Base-by-base conservation (phyloP, 2,329 filamentous ascomycete genomes). In the Graphilbum fragrans region DNA sequence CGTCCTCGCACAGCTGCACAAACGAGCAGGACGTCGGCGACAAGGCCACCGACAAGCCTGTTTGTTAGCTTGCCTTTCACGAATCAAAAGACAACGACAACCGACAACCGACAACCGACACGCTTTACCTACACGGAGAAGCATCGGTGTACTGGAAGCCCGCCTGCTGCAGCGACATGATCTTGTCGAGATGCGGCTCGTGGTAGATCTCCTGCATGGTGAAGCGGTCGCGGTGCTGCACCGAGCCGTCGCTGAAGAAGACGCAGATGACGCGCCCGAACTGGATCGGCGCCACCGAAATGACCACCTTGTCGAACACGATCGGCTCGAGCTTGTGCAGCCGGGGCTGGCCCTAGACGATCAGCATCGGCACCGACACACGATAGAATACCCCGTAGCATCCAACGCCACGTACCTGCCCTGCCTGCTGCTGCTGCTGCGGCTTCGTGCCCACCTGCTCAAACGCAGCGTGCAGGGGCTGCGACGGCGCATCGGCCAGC, bases 201-300 rank as follows among this genome's bases (percentile, higher is more conserved):
- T 73, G 70, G 47, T 75, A 78, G 1, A 88, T 65, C 41, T 80
- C 70, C 5, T 76, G 69, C 72, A 94, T 81, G 0, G 76, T 83
- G 37, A 73, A 69, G 11, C 86, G 74, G 53, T 93, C 83, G 42
- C 85, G 77, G 58, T 90, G 85, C 50, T 92, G 80, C 4, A 93
- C 67, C 0, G 78, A 82, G 11, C 88, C 85, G 55, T 94, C 87
- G 46, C 83, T 83, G 51, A 85, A 85, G 21, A 73, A 72, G 44
- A 94, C 67, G 23, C 81, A 78, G 3, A 94, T 48, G 2, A 82
- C 69, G 44, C 77, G 86, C 38, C 83, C 82, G 45, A 81, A 77
- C 50, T 82, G 81, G 17, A 83, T 67, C 3, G 77, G 65, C 37
- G 81, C 73, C 23, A 92, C 65, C 0, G 75, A 74, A 32, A 94